These are phyloP conservation scores for Saturnispora quitensis DNA, from an alignment of 805 yeast genomes.

Conservation along the genomic window DNA sequence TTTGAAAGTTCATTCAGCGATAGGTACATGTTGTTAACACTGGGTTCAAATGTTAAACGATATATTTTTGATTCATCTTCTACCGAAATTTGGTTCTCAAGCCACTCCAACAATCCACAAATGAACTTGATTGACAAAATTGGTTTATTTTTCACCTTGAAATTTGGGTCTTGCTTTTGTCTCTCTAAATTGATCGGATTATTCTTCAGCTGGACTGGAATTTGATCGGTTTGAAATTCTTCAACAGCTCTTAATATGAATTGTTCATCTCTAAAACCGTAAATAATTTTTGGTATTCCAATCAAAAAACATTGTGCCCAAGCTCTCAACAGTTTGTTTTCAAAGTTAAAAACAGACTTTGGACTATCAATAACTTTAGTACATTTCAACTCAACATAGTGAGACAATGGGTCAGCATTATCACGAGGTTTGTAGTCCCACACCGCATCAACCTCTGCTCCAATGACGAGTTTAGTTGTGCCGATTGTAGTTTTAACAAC, in stretches of 20 bases:
- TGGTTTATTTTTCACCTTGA: slow-evolving; percentile 48
- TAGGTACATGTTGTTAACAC: slow-evolving; percentile 38
- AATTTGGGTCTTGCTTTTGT: slow-evolving; percentile 27
- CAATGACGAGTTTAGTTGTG: slow-evolving; percentile 52
- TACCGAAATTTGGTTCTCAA: slow-evolving; percentile 44
- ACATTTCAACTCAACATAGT: slow-evolving; percentile 83
- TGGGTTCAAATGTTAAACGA: slow-evolving; percentile 47
- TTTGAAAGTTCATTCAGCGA: slow-evolving; percentile 39
- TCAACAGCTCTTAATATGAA: slow-evolving; percentile 61
- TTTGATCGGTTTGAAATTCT: slow-evolving; percentile 64
- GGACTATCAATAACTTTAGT: slow-evolving; percentile 45
- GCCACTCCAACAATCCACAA: slow-evolving; percentile 78
- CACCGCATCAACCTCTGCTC: slow-evolving; percentile 89
- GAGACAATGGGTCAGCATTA: slow-evolving; percentile 43
- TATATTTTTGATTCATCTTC: slow-evolving; percentile 42
- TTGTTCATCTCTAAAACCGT: slow-evolving; percentile 79
- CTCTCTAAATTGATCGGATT: slow-evolving; percentile 30
- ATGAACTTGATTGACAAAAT: slow-evolving; percentile 77
- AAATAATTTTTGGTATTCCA: slow-evolving; percentile 72
- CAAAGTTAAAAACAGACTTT: slow-evolving; percentile 56
- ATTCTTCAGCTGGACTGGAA: slow-evolving; percentile 60
- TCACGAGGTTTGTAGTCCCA: slow-evolving; percentile 63
- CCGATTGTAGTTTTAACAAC: slow-evolving; percentile 87
- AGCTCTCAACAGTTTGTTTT: slow-evolving; percentile 62
- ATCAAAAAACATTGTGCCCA: slow-evolving; percentile 93